Evolutionary conservation across 2,329 filamentous ascomycete species (phyloP).

Genomic region (Calonectria pauciramosa): DNA sequence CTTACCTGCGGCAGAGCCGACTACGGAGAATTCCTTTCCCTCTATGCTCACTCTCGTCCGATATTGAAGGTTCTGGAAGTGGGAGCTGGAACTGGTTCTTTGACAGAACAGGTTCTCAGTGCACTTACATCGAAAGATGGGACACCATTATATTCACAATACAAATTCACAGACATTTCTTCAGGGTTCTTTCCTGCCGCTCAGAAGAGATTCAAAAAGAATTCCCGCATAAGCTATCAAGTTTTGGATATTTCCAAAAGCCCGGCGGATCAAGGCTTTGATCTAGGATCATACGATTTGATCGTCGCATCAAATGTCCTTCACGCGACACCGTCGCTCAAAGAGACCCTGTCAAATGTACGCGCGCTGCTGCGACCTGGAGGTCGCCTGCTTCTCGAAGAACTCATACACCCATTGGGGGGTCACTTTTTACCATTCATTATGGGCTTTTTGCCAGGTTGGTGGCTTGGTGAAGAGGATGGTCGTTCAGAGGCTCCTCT

Average conservation of each 20-base stretch:
- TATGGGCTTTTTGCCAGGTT: slow-evolving; percentile 40
- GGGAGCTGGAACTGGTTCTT: slow-evolving; percentile 50
- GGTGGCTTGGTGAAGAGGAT: slow-evolving; percentile 53
- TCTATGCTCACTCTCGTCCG: slow-evolving; percentile 27
- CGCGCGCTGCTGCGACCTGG: background rate
- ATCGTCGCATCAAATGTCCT: slow-evolving; percentile 49
- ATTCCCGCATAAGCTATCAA: slow-evolving; percentile 39
- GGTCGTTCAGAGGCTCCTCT: slow-evolving; percentile 44
- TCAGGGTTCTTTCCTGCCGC: slow-evolving; percentile 47
- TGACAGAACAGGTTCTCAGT: slow-evolving; percentile 46
- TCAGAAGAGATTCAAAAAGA: slow-evolving; percentile 32
- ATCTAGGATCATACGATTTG: slow-evolving; percentile 44
- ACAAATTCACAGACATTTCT: slow-evolving; percentile 50
- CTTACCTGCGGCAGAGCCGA: background rate
- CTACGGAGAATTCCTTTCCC: slow-evolving; percentile 14
- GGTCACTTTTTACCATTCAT: background rate
- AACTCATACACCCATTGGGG: background rate
- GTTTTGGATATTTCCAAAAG: slow-evolving; percentile 50
- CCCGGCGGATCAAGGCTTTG: slow-evolving; percentile 46
- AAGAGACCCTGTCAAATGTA: background rate
- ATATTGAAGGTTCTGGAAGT: slow-evolving; percentile 45
- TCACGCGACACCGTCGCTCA: slow-evolving; percentile 42
- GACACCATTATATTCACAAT: slow-evolving; percentile 27
- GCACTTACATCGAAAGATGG: slow-evolving; percentile 23
- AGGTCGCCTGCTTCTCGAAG: background rate